Evolutionary conservation across 2,329 filamentous ascomycete genomes (phyloP), one percentile per base, ranked within the genome.

Genomic region (Fusarium sp.): DNA sequence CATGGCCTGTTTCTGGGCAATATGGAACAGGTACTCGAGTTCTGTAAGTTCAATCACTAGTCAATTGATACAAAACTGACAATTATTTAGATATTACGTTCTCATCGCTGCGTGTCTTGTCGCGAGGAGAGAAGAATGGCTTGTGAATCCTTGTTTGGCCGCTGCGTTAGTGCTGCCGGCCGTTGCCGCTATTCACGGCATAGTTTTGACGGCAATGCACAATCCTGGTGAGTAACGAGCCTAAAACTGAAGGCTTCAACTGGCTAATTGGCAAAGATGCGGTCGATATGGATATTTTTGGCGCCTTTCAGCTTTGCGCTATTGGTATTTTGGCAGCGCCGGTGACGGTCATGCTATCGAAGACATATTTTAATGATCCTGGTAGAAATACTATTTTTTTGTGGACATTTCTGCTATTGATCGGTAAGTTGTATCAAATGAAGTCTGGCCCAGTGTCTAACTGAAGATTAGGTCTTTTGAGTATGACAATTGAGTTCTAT

Each of bases 241-340:
- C n/a, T n/a, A n/a, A n/a, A n/a, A n/a, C n/a, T n/a, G n/a, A n/a
- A n/a, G n/a, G n/a, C n/a, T n/a, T n/a, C n/a, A n/a, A n/a, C n/a
- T n/a, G n/a, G n/a, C n/a, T n/a, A n/a, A n/a, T 4, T 0, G 3
- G 9, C 1, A 10, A 11, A 91, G 90, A 83, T 58, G 90, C 88
- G 19, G 86, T 92, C 19, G 91, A 93, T 75, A 88, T 93, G 87
- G 91, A 93, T 73, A 83, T 93, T 7, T 93, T 88, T 64, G 91
- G 91, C 3, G 90, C 90, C 13, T 92, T 93, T 69, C 91, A 93
- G 72, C 79, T 92, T 1, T 93, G 91, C 66, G 86, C 90, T 0
- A 90, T 93, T 42, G 91, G 89, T 18, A 90, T 92, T 21, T 74
- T 93, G 8, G 88, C 89, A 3, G 91, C 89, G 8, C 91, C 91